These are phyloP conservation scores for Teunomyces atbi DNA, from an alignment of 805 yeast species.

Conservation along the genomic window DNA sequence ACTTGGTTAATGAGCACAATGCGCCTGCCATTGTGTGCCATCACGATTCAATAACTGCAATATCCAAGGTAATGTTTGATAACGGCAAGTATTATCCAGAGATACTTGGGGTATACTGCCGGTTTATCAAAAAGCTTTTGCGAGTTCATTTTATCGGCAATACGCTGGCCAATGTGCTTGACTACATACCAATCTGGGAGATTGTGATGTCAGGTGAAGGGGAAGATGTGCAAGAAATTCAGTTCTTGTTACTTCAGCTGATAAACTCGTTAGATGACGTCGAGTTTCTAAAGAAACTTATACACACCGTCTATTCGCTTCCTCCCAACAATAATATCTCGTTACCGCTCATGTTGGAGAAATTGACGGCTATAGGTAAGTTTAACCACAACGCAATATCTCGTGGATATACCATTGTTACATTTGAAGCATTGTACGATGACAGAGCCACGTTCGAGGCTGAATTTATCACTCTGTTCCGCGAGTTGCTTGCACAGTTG, in stretches of 20 bases:
- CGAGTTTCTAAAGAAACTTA: neutral
- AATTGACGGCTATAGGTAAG: conserved; percentile 21
- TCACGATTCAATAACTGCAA: conserved; percentile 11
- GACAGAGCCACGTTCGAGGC: neutral
- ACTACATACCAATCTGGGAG: conserved; percentile 13
- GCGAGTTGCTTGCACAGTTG: conserved; percentile 14
- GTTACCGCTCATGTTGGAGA: conserved; percentile 10
- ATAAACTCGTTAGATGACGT: neutral
- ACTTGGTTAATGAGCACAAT: conserved; percentile 20
- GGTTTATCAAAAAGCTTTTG: conserved; percentile 22
- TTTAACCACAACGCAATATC: conserved; percentile 14
- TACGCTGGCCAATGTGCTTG: conserved; percentile 7
- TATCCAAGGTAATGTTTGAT: conserved; percentile 29
- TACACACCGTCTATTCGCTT: conserved; percentile 1
- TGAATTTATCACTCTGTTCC: conserved; percentile 9
- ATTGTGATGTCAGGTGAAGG: conserved; percentile 5
- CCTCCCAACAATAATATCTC: neutral
- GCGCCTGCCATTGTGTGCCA: conserved; percentile 12
- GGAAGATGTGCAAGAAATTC: conserved; percentile 19
- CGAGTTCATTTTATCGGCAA: conserved; percentile 13
- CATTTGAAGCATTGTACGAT: conserved; percentile 4
- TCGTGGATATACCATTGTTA: neutral
- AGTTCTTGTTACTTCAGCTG: conserved; percentile 22
- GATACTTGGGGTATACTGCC: conserved; percentile 23
- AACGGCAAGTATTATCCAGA: conserved; percentile 36